Percentiles rank a stretch among this genome's conserved stretches.
Conservation (phyloP, 2,329 filamentous ascomycete genomes). For the Cadophora luteo-olivacea region DNA sequence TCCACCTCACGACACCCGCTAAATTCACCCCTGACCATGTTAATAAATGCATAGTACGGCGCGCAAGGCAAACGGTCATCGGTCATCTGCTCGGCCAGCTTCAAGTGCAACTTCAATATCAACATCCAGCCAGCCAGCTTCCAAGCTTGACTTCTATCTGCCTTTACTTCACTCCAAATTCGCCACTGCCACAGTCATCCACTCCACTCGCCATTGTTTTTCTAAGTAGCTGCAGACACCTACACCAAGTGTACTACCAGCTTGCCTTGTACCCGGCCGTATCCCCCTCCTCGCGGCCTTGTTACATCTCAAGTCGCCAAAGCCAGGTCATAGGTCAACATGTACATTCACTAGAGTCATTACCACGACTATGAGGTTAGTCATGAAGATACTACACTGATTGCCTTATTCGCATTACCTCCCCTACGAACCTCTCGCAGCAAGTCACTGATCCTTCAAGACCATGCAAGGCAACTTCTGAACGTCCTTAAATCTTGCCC, state of each 20-base stretch:
- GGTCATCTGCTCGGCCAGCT: not conserved
- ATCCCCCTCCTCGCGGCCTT: not conserved
- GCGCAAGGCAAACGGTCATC: not conserved
- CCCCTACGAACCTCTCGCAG: not conserved
- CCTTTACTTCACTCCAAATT: not conserved
- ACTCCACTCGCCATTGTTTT: not conserved
- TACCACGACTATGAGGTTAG: constrained; percentile 5
- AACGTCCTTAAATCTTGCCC: not conserved
- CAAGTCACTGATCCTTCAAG: constrained; percentile 4
- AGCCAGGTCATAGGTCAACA: not conserved
- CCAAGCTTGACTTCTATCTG: not conserved
- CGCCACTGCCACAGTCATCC: not conserved
- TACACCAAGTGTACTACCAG: not conserved
- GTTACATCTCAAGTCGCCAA: not conserved
- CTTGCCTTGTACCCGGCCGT: not conserved
- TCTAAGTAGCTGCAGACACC: not conserved
- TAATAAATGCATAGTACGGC: not conserved
- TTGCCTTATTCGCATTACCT: not conserved
- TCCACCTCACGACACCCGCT: not conserved
- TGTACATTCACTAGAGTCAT: not conserved
- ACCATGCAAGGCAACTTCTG: constrained; percentile 9
- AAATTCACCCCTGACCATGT: not conserved
- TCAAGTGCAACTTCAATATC: not conserved
- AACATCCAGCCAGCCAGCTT: not conserved
- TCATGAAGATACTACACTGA: not conserved